A percentile compares a stretch with the other conserved stretches of the same genome.
phyloP scores from a whole-genome alignment of 1,284 basidiomycete genomes.

The Heterobasidion parviporum region DNA sequence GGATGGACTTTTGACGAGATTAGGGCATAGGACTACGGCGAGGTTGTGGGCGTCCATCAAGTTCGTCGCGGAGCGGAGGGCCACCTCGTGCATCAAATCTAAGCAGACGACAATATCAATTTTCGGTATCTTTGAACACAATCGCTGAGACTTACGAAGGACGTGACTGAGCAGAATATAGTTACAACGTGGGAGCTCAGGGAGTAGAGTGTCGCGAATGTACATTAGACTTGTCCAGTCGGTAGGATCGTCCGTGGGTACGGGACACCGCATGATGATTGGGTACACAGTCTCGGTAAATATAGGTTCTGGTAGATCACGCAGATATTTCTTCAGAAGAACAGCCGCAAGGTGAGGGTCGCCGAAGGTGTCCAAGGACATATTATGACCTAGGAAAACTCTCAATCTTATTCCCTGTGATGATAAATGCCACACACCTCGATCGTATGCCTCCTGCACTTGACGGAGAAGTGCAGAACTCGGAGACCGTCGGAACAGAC shows the following conservation, averaged over 20 bases:
- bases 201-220: slow-evolving; percentile 58
- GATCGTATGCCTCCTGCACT: slow-evolving; percentile 74
- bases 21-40: slow-evolving; percentile 70
- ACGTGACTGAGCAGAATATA: slow-evolving; percentile 67
- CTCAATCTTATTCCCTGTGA: not conserved
- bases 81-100: slow-evolving; percentile 77
- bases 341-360: slow-evolving; percentile 80
- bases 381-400: slow-evolving; percentile 52
- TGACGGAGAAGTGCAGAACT: slow-evolving; percentile 61
- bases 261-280: slow-evolving; percentile 59
- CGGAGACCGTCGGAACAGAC: slow-evolving; percentile 74
- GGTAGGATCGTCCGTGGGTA: slow-evolving; percentile 38
- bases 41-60: slow-evolving; percentile 82
- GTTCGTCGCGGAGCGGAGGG: slow-evolving; percentile 54
- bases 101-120: slow-evolving; percentile 4
- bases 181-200: slow-evolving; percentile 59
- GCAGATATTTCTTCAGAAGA: slow-evolving; percentile 76
- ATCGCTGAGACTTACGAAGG: slow-evolving; percentile 46
- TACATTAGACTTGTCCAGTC: slow-evolving; percentile 55
- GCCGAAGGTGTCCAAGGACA: slow-evolving; percentile 62
- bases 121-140: not conserved
- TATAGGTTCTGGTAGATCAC: slow-evolving; percentile 69
- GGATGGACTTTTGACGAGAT: slow-evolving; percentile 62
- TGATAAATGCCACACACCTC: slow-evolving; percentile 35
- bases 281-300: slow-evolving; percentile 66